Percentiles rank a stretch among this genome's conserved stretches.
These are phyloP conservation scores for Hemisphaericaspora nanyangensis DNA, from an alignment of 805 yeast species.

Conservation along the genomic window DNA sequence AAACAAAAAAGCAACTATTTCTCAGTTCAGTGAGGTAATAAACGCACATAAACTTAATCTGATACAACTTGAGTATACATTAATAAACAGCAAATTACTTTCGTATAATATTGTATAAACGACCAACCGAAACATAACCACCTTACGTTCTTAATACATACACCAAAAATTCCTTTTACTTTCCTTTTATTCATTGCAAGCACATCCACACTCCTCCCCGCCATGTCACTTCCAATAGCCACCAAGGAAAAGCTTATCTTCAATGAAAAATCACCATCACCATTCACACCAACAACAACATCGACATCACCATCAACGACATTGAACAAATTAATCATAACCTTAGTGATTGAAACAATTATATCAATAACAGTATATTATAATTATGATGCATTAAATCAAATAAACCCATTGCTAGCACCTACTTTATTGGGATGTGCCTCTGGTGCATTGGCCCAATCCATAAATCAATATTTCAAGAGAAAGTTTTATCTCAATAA, in stretches of 20 bases:
- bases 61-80: too few species aligned
- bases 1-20: too few species aligned
- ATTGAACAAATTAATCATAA: conserved; percentile 14
- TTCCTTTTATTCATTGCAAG: too few species aligned
- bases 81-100: too few species aligned
- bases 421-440: conserved; percentile 37
- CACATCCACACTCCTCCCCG: neutral
- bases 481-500: conserved; percentile 27
- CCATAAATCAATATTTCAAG: conserved; percentile 32
- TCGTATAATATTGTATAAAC: too few species aligned
- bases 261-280: conserved; percentile 15
- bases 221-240: conserved; percentile 8
- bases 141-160: too few species aligned
- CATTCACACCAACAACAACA: neutral
- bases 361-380: conserved; percentile 24
- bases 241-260: conserved; percentile 6
- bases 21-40: too few species aligned
- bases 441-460: conserved; percentile 41
- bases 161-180: too few species aligned
- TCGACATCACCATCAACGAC: conserved; percentile 2
- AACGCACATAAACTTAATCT: too few species aligned
- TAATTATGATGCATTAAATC: conserved; percentile 23
- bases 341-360: conserved; percentile 23
- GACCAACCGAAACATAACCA: too few species aligned
- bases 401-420: conserved; percentile 26